Conservation (phyloP, 306 rosid genomes). For the Delonix regia region DNA sequence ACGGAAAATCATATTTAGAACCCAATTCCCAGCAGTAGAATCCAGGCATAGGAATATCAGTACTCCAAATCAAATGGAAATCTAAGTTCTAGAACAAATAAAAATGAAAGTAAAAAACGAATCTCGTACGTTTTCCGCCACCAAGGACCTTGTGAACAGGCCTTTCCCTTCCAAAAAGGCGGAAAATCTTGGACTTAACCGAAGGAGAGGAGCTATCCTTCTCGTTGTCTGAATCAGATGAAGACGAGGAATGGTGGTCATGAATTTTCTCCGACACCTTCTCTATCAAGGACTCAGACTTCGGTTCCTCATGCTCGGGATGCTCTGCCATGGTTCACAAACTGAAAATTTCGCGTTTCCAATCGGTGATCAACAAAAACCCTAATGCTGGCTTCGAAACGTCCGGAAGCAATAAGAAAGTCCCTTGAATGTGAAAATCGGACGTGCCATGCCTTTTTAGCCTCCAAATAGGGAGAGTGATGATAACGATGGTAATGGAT, state of each 20-base stretch:
- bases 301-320: conserved; percentile 53
- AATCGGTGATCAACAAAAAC: conserved; percentile 31
- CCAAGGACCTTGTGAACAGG: conserved; percentile 85
- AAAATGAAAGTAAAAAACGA: not conserved
- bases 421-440: conserved; percentile 6
- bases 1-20: not conserved
- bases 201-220: conserved; percentile 43
- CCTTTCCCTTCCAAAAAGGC: conserved; percentile 84
- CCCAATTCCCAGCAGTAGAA: not conserved
- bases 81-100: not conserved
- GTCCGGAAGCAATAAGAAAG: conserved; percentile 42
- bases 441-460: not conserved
- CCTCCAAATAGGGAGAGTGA: conserved; percentile 37
- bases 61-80: not conserved
- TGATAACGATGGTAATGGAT: not conserved
- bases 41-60: not conserved
- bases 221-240: conserved; percentile 70
- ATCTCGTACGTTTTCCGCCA: conserved; percentile 84
- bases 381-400: conserved; percentile 39
- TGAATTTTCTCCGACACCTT: conserved; percentile 77
- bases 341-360: not conserved
- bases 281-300: conserved; percentile 63
- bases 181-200: conserved; percentile 57
- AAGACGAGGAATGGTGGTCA: conserved; percentile 66
- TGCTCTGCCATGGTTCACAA: conserved; percentile 52